phyloP scores from a whole-genome alignment of 2,329 filamentous ascomycete genomes.

The Cryphonectria carpinicola region DNA sequence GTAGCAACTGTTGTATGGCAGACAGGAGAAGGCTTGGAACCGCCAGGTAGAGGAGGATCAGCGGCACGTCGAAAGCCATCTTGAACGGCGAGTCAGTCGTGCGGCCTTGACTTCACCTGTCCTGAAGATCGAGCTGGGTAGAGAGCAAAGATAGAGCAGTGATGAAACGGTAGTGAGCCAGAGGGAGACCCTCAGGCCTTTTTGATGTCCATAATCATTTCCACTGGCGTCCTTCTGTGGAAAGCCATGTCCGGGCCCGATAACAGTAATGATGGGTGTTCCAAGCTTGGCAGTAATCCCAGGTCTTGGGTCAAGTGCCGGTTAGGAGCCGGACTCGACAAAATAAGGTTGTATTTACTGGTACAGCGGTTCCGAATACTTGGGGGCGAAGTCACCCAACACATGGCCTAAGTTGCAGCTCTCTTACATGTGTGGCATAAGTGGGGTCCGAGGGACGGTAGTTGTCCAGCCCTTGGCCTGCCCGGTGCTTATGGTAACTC shows the following conservation, averaged over 20 bases:
- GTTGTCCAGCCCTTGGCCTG: background rate
- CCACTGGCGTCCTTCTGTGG: conserved; percentile 3
- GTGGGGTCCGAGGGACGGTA: background rate
- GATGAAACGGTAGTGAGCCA: conserved; percentile 5
- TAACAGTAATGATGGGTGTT: background rate
- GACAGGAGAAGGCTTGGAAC: conserved; percentile 50
- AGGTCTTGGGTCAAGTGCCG: background rate
- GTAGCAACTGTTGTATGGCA: conserved; percentile 43
- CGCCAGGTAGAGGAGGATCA: conserved; percentile 50
- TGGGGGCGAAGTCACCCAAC: background rate
- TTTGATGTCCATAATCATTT: background rate
- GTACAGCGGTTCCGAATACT: background rate
- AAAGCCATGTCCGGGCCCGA: conserved; percentile 15
- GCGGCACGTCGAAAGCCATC: conserved; percentile 41
- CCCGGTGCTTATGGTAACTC: background rate
- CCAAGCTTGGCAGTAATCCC: background rate
- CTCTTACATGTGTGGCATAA: background rate
- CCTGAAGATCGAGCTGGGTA: background rate
- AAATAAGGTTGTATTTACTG: background rate
- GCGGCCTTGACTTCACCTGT: background rate
- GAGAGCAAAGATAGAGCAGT: background rate
- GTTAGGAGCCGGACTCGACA: conserved; percentile 5
- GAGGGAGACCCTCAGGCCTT: background rate
- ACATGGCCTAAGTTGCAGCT: background rate
- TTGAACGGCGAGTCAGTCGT: conserved; percentile 21